These are phyloP conservation scores for Linnemannia elongata DNA, from an alignment of 192 early-diverging fungal genomes.

Conservation along the genomic window DNA sequence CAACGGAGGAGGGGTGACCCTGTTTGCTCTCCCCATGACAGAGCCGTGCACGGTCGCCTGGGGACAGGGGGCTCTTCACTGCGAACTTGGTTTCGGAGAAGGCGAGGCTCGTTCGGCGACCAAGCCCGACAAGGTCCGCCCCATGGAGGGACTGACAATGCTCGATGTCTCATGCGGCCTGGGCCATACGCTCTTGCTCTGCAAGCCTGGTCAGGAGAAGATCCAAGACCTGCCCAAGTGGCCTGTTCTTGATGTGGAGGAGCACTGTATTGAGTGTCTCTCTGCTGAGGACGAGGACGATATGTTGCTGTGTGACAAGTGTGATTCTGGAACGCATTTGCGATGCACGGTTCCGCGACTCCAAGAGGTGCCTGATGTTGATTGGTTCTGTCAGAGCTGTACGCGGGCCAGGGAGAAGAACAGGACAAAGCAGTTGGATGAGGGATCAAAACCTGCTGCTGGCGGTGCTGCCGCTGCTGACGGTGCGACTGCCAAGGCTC, in stretches of 20 bases:
- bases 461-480: not conserved
- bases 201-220: slow-evolving; percentile 60
- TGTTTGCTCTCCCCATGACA: slow-evolving; percentile 46
- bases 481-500: slow-evolving; percentile 11
- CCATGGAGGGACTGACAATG: slow-evolving; percentile 58
- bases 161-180: slow-evolving; percentile 51
- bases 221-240: slow-evolving; percentile 63
- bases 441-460: not conserved
- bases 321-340: slow-evolving; percentile 61
- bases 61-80: slow-evolving; percentile 59
- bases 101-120: slow-evolving; percentile 56
- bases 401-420: slow-evolving; percentile 39
- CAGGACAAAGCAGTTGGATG: slow-evolving; percentile 27
- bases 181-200: slow-evolving; percentile 60
- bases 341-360: slow-evolving; percentile 61
- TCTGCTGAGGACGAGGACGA: slow-evolving; percentile 63
- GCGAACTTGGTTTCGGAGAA: slow-evolving; percentile 63
- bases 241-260: slow-evolving; percentile 58
- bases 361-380: slow-evolving; percentile 62
- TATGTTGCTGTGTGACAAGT: slow-evolving; percentile 65
- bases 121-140: slow-evolving; percentile 61
- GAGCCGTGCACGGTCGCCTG: slow-evolving; percentile 61
- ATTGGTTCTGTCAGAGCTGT: slow-evolving; percentile 70
- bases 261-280: slow-evolving; percentile 63
- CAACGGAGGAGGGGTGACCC: slow-evolving; percentile 55